Evolutionary conservation across 768 basidiomycete genomes (phyloP).

Genomic region (Astraeus odoratus): DNA sequence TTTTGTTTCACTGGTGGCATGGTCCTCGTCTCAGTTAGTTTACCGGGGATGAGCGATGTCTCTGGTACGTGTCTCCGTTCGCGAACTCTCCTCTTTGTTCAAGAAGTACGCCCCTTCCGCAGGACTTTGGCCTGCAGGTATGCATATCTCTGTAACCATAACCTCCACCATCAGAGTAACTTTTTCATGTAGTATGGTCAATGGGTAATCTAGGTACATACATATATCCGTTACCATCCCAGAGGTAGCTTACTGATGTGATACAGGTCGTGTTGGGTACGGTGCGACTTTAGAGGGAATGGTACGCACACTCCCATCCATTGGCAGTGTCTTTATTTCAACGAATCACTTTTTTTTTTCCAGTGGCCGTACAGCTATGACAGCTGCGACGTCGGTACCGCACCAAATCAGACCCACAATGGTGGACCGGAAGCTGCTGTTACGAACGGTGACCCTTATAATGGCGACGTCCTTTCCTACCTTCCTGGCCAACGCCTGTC

Average conservation of each 20-base stretch:
- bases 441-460: constrained; percentile 48
- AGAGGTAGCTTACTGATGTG: background rate
- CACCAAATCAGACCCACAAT: constrained; percentile 72
- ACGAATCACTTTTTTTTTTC: constrained; percentile 1
- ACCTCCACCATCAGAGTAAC: background rate
- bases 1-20: constrained; percentile 92
- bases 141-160: background rate
- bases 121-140: constrained; percentile 68
- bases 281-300: constrained; percentile 82
- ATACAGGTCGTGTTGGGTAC: constrained; percentile 71
- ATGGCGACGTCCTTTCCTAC: constrained; percentile 59
- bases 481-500: constrained; percentile 86
- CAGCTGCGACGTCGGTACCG: constrained; percentile 89
- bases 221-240: background rate
- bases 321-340: constrained; percentile 2
- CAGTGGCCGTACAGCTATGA: constrained; percentile 84
- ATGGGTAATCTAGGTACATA: constrained; percentile 68
- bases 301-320: constrained; percentile 35
- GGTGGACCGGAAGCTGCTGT: constrained; percentile 56
- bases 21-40: constrained; percentile 57
- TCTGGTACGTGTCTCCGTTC: constrained; percentile 23
- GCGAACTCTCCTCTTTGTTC: background rate
- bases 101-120: constrained; percentile 6
- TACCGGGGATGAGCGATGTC: constrained; percentile 62
- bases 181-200: constrained; percentile 43